These are phyloP conservation scores for Ottelia alismoides DNA, from an alignment of 106 monocot species.

Conservation along the genomic window DNA sequence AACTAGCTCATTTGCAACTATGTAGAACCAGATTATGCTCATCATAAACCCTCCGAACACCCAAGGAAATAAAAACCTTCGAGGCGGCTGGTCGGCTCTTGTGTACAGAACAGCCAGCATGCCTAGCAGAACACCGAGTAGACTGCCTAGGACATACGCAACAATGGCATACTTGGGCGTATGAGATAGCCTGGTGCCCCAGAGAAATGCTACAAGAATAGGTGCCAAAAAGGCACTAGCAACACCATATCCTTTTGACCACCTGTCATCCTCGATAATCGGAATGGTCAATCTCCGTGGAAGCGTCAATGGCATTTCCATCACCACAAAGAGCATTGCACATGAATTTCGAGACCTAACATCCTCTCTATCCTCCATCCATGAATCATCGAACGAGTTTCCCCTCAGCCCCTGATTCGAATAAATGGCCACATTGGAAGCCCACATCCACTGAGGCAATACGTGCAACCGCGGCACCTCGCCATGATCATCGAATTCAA, in stretches of 20 bases:
- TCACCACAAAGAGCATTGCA: conserved; percentile 36
- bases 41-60: conserved; percentile 88
- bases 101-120: conserved; percentile 52
- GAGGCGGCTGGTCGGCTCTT: conserved; percentile 41
- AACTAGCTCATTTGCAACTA: conserved; percentile 84
- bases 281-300: conserved; percentile 87
- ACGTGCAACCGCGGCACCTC: conserved; percentile 33
- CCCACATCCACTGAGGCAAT: conserved; percentile 98
- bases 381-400: conserved; percentile 17
- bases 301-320: conserved; percentile 68
- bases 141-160: conserved; percentile 27
- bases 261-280: conserved; percentile 77
- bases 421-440: conserved; percentile 80
- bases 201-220: conserved; percentile 60
- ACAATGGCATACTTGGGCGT: conserved; percentile 7
- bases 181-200: conserved; percentile 19
- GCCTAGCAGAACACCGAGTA: conserved; percentile 35
- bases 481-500: conserved; percentile 32
- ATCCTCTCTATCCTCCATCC: conserved; percentile 35
- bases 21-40: conserved; percentile 93
- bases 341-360: conserved; percentile 12
- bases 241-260: conserved; percentile 78
- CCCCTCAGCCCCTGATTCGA: conserved; percentile 39
- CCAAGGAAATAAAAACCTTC: conserved; percentile 79
- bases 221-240: conserved; percentile 58